Percentiles rank a stretch among this genome's conserved stretches.
These are phyloP conservation scores for Pseudohyphozyma bogoriensis DNA, from an alignment of 768 basidiomycete genomes.

Conservation along the genomic window DNA sequence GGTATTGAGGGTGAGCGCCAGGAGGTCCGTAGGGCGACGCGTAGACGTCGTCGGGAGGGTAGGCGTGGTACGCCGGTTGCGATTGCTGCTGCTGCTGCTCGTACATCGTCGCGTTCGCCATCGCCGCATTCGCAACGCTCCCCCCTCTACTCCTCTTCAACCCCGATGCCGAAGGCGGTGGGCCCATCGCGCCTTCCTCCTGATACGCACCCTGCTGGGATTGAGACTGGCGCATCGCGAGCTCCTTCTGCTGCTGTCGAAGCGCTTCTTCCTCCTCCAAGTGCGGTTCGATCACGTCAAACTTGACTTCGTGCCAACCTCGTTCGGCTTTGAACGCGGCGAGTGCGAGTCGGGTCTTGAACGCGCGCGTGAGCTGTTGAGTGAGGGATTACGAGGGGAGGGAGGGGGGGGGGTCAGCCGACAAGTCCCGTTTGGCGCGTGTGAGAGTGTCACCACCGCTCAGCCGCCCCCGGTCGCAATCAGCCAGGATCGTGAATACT, in stretches of 20 bases:
- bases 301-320: constrained; percentile 24
- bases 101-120: background rate
- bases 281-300: constrained; percentile 30
- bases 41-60: background rate
- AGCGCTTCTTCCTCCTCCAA: constrained; percentile 14
- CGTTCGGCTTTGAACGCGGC: constrained; percentile 29
- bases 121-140: background rate
- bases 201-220: background rate
- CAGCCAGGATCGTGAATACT: too few species aligned
- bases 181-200: background rate
- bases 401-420: background rate
- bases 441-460: too few species aligned
- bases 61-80: background rate
- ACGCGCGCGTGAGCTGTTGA: constrained; percentile 28
- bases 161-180: background rate
- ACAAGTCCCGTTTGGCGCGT: too few species aligned
- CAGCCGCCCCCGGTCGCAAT: too few species aligned
- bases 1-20: background rate
- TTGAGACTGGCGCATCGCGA: background rate
- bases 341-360: constrained; percentile 28
- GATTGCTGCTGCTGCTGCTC: background rate
- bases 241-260: background rate
- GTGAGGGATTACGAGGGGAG: background rate
- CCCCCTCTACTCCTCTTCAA: background rate
- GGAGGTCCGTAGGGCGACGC: background rate